Evolutionary conservation across 2,329 filamentous ascomycete genomes (phyloP).

Genomic region (Penicillium sp.): DNA sequence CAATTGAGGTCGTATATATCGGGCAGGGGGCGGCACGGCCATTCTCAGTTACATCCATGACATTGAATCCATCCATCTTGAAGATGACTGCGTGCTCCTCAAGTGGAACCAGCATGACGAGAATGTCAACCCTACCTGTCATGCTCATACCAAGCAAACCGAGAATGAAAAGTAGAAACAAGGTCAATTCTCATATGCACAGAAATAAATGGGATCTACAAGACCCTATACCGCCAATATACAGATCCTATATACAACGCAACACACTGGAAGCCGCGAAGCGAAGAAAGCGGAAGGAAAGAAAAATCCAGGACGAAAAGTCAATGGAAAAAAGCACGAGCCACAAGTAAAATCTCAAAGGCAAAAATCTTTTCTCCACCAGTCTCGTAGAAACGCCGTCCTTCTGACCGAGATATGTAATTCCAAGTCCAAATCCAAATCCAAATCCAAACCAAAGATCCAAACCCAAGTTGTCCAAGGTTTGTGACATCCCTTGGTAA

Average conservation of each 20-base stretch:
- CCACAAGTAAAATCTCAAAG: too few relatives aligned
- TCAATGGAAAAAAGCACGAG: conserved; percentile 2
- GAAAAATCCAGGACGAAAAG: conserved; percentile 1
- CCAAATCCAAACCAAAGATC: not conserved
- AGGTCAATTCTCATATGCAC: not conserved
- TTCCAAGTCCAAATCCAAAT: not conserved
- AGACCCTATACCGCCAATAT: conserved; percentile 13
- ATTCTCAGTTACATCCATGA: too few relatives aligned
- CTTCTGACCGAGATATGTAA: not conserved
- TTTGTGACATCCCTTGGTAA: not conserved
- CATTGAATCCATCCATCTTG: too few relatives aligned
- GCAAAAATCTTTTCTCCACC: not conserved
- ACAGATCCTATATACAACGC: conserved; percentile 18
- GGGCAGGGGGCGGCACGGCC: too few relatives aligned
- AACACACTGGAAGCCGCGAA: not conserved
- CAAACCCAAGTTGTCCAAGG: not conserved
- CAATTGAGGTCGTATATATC: too few relatives aligned
- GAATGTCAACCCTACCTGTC: too few relatives aligned
- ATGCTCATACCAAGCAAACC: too few relatives aligned
- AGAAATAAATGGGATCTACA: conserved; percentile 7
- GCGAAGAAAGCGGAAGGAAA: not conserved
- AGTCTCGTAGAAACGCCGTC: not conserved
- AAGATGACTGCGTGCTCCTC: too few relatives aligned
- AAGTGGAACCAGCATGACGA: too few relatives aligned
- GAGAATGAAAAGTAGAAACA: too few relatives aligned